Base-by-base conservation (phyloP, 1,284 basidiomycete species). In the Pulveroboletus ridleyi region DNA sequence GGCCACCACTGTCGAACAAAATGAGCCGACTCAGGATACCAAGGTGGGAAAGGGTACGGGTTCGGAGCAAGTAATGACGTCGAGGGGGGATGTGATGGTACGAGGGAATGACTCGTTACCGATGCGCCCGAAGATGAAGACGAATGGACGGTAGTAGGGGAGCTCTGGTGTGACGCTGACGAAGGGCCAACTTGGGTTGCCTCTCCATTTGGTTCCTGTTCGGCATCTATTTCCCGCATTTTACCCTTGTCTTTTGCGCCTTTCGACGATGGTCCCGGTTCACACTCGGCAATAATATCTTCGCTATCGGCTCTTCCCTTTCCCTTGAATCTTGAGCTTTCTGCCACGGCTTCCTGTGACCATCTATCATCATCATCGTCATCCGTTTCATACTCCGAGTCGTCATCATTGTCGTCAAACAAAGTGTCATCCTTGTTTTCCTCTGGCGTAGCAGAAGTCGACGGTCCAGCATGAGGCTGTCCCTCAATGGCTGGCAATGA, bases 1-100 rank as follows among this genome's bases (percentile, higher is more conserved):
- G 89, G 89, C 89, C 89, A 91, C 89, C 89, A 91, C 65, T 91
- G 89, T 18, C 89, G 83, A 10, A 91, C 89, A 64, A 91, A 91
- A 73, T 91, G 89, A 1, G 89, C 88, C 57, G 84, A 86, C 70
- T 91, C 89, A 20, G 89, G 88, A 68, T 86, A 87, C 89, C 89
- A 90, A 1, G 80, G 79, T 1, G 85, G 86, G 69, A 82, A 83
- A 0, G 85, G 85, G 70, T 83, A 86, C 2, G 86, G 85, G 56
- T 87, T 87, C 2, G 58, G 71, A 2, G 68, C 68, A 1, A 68
- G 58, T 39, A 59, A 62, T 49, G 58, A 35, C 25, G 61, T 55
- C 23, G 58, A 14, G 52, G 53, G 18, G 5, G 39, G 2, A 50
- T 65, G 42, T 35, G 56, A 57, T 33, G 63, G 35, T 15, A 39